Conservation (phyloP, 2,329 filamentous ascomycete species). For the Arthroderma sp. region DNA sequence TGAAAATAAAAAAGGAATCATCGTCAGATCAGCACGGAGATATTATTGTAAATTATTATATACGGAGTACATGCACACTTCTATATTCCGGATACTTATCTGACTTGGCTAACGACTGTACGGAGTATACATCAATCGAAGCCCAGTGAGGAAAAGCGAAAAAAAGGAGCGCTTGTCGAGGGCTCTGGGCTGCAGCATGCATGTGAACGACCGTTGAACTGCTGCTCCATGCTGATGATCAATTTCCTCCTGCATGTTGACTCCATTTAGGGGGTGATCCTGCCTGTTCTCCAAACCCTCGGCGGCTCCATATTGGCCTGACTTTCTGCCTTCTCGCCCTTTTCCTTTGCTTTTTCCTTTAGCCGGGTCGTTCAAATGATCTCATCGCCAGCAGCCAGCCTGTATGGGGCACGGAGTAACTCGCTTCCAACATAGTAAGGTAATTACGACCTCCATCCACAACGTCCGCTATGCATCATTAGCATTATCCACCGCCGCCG, state of each 20-base stretch:
- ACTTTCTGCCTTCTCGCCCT: constrained; percentile 1
- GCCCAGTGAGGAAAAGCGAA: too few relatives aligned
- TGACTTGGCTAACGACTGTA: background rate
- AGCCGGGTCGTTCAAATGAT: constrained; percentile 3
- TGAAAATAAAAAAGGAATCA: background rate
- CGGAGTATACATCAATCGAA: background rate
- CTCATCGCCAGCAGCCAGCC: constrained; percentile 1
- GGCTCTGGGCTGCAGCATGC: background rate
- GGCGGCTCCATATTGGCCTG: background rate
- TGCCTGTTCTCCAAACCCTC: background rate
- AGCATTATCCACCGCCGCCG: background rate
- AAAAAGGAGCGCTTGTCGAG: background rate
- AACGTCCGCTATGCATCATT: background rate
- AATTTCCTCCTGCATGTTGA: background rate
- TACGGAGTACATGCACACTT: background rate
- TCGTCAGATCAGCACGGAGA: constrained; percentile 4
- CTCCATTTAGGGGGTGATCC: constrained; percentile 2
- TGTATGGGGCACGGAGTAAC: background rate
- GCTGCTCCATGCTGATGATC: constrained; percentile 1
- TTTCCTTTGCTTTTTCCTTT: constrained; percentile 5
- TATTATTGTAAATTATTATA: background rate
- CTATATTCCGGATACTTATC: too few relatives aligned
- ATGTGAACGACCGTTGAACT: background rate
- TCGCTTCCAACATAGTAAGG: constrained; percentile 4
- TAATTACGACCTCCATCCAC: background rate